These are phyloP conservation scores for Schizosaccharomyces lindneri DNA, from an alignment of 805 yeast genomes.

Conservation along the genomic window DNA sequence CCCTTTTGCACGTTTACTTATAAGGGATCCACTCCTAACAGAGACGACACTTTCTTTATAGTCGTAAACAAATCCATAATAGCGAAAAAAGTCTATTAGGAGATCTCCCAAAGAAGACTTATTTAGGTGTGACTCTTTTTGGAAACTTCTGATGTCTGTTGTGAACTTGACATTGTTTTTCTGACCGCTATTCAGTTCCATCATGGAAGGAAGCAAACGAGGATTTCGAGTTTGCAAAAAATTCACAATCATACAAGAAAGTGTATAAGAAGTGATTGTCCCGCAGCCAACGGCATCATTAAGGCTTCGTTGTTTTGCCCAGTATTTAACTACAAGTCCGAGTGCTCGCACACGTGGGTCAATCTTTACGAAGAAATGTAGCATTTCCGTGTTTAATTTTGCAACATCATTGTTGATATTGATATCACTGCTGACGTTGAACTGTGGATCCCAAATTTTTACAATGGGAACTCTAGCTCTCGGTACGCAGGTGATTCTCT, in stretches of 20 bases:
- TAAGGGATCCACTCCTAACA: conserved; percentile 9
- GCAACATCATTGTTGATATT: conserved; percentile 11
- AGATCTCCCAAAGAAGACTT: conserved; percentile 9
- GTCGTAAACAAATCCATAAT: conserved; percentile 9
- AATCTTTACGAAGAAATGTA: conserved; percentile 9
- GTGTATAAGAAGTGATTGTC: conserved; percentile 11
- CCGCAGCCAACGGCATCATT: conserved; percentile 12
- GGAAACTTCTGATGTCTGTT: background rate
- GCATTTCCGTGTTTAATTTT: conserved; percentile 9
- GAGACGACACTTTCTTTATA: conserved; percentile 8
- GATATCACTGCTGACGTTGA: conserved; percentile 9
- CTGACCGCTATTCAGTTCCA: conserved; percentile 4
- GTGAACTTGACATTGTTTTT: background rate
- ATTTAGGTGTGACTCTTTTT: conserved; percentile 1
- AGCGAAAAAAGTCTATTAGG: conserved; percentile 8
- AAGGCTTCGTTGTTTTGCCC: conserved; percentile 10
- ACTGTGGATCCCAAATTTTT: conserved; percentile 11
- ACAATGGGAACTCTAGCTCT: conserved; percentile 11
- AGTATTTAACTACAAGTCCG: conserved; percentile 10
- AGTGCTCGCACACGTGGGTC: conserved; percentile 10
- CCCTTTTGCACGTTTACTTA: conserved; percentile 8
- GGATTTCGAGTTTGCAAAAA: conserved; percentile 9
- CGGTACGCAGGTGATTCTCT: conserved; percentile 9
- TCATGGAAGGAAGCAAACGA: conserved; percentile 10
- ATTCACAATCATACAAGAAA: conserved; percentile 10